phyloP scores from a whole-genome alignment of 2,329 filamentous ascomycete species.

The Pseudocercospora crystallina region DNA sequence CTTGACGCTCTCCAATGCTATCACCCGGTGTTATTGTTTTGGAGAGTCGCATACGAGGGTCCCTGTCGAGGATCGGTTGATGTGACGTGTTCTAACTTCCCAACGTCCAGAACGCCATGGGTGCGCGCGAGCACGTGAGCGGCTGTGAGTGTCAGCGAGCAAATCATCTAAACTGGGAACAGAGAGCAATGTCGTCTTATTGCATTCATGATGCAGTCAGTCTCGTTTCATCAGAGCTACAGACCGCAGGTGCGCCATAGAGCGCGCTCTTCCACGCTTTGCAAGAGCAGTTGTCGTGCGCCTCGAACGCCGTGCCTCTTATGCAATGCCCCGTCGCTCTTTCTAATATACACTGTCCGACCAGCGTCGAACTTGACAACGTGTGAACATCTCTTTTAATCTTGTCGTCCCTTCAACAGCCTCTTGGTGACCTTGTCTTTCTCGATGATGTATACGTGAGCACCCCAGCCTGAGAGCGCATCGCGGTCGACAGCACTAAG shows the following conservation, averaged over 20 bases:
- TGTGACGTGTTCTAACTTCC: no score
- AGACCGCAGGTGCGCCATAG: conserved; percentile 1
- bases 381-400: conserved; percentile 44
- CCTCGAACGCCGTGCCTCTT: conserved; percentile 14
- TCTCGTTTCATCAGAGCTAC: conserved; percentile 22
- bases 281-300: conserved; percentile 2
- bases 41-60: no score
- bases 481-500: conserved; percentile 96
- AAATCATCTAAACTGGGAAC: no score
- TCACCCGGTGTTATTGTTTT: no score
- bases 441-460: conserved; percentile 98
- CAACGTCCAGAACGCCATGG: no score
- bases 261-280: neutral
- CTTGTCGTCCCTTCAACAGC: conserved; percentile 95
- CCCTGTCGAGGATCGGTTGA: no score
- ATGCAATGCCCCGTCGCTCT: conserved; percentile 13
- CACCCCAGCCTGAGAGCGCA: conserved; percentile 95
- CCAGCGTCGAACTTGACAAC: neutral
- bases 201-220: conserved; percentile 2
- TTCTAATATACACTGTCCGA: conserved; percentile 20
- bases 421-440: conserved; percentile 99
- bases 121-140: no score
- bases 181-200: neutral
- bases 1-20: no score
- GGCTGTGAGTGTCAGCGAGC: no score